phyloP scores from a whole-genome alignment of 2,329 filamentous ascomycete genomes.

The Zymoseptoria ardabiliae region DNA sequence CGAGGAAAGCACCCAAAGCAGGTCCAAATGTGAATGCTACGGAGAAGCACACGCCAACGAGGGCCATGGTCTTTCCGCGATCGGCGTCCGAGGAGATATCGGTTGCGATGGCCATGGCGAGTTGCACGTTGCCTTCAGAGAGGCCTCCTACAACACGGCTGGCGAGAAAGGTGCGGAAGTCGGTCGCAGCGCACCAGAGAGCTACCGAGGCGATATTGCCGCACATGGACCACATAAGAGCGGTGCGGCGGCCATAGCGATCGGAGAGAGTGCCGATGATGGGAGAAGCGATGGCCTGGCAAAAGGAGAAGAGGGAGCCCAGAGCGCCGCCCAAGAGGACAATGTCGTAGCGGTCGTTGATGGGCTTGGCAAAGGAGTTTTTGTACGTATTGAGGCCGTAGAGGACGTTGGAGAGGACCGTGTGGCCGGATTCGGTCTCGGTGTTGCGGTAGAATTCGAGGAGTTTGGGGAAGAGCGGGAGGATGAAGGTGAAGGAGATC shows the following conservation, averaged over 20 bases:
- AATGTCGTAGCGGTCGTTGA: constrained; percentile 95
- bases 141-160: constrained; percentile 85
- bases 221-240: constrained; percentile 81
- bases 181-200: constrained; percentile 85
- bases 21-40: constrained; percentile 96
- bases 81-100: constrained; percentile 84
- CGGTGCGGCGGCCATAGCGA: constrained; percentile 75
- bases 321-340: constrained; percentile 89
- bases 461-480: constrained; percentile 89
- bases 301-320: constrained; percentile 85
- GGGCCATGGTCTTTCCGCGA: constrained; percentile 85
- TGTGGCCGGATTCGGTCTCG: constrained; percentile 54
- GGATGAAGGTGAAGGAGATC: constrained; percentile 98
- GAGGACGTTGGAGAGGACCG: constrained; percentile 72
- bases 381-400: constrained; percentile 89
- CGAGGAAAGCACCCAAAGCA: constrained; percentile 79
- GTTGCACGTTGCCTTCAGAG: constrained; percentile 93
- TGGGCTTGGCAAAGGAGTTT: constrained; percentile 80
- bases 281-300: constrained; percentile 87
- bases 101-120: constrained; percentile 91
- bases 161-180: constrained; percentile 94
- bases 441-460: constrained; percentile 91
- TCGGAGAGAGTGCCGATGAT: constrained; percentile 86
- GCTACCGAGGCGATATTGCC: constrained; percentile 91
- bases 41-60: constrained; percentile 94